Base-by-base conservation (phyloP, 352 stramenopile species). In the Pythium angustatum region DNA sequence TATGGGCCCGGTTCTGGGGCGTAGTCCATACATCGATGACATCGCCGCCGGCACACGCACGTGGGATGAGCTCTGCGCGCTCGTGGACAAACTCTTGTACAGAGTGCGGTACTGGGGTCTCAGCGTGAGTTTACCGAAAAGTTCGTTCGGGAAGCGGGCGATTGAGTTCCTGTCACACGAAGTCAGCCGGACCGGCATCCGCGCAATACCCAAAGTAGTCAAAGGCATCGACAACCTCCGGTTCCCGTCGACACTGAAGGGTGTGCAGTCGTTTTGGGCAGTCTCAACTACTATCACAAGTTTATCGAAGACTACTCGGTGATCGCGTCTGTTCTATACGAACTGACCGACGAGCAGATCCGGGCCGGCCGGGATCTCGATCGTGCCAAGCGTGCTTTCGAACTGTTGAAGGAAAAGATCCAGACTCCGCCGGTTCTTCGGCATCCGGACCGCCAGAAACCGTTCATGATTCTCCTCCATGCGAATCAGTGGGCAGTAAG, bases 341-440 rank as follows among this genome's bases (percentile, higher is more conserved):
- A 68, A 36, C 27, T 68, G 5, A 62, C 61, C 0, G 52, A 68
- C 30, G 51, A 62, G 21, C 62, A 54, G 49, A 43, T 70, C 31
- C 56, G 56, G 50, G 3, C 40, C 8, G 5, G 55, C 9, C 48
- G 9, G 0, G 30, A 69, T 43, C 24, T 70, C 24, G 67, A 78
- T 0, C 61, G 49, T n/a, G 61, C 61, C 0, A 62, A 64, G 7
- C 36, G 40, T 6, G 56, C 65, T 3, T 78, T 73, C 22, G 24
- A 75, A 5, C 5, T 71, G 8, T 38, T 77, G 48, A 77, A 77
- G 22, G 22, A 66, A 5, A 49, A 53, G 17, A 44, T 76, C 19
- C 34, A 52, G 2, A 58, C 55, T 14, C 55, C 61, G 2, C 64
- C 56, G 2, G 7, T 71, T 15, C 40, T 76, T 0, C 49, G 63